Evolutionary conservation across 2,329 filamentous ascomycete genomes (phyloP), one percentile per base, ranked within the genome.

Genomic region (Xylariaceae sp.): DNA sequence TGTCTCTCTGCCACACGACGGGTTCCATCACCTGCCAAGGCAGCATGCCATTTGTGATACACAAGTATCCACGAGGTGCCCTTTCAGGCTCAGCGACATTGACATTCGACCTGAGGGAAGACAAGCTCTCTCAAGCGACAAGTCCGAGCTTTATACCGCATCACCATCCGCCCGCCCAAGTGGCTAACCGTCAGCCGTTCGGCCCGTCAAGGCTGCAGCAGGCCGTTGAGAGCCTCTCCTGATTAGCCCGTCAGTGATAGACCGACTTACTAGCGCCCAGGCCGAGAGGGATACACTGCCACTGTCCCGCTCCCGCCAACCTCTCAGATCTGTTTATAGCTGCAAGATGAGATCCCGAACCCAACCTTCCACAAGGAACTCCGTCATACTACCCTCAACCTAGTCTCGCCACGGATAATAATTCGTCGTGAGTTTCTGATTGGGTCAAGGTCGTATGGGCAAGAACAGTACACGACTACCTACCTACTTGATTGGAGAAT

Each of bases 291-390:
- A 45, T 53, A 42, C 22, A 49, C 46, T 47, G 12, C 46, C 36
- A 32, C 22, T 26, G 15, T 49, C 39, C 42, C 30, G 48, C 46
- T 49, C 43, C 40, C 49, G 40, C 49, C 46, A n/a, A 49, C 51
- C 49, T 49, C 21, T 42, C 39, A 53, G 57, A 59, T 59, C 57
- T 54, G 29, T 49, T 47, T 41, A n/a, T 19, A 44, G 37, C 53
- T 59, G 57, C 57, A 57, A 59, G 57, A 59, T 59, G 55, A 55
- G 55, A 58, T 55, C 55, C 53, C 49, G 54, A 52, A 45, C 37
- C 39, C 47, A 49, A 55, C 52, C 47, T 36, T 51, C 42, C 52
- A 59, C 52, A 47, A 51, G 49, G 10, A 21, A 48, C 32, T n/a
- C 19, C 43, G 43, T 44, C 18, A 39, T 53, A 40, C 41, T 39